These are phyloP conservation scores for Brassica juncea DNA, from an alignment of 345 rosid species.

Conservation along the genomic window DNA sequence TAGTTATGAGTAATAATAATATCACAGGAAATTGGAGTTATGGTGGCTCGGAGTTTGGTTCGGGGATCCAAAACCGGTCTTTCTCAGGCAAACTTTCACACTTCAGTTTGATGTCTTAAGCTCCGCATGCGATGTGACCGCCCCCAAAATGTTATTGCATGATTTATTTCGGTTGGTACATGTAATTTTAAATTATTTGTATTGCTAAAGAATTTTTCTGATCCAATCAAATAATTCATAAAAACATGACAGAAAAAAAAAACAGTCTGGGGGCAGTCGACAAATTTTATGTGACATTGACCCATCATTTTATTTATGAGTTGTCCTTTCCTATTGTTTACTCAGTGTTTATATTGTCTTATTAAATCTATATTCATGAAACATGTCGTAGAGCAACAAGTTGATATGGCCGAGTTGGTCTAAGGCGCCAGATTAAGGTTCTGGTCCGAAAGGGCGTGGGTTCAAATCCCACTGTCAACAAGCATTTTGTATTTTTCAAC, in stretches of 20 bases:
- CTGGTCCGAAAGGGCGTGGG: slow-evolving; percentile 99
- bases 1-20: neutral
- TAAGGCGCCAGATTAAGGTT: slow-evolving; percentile 99
- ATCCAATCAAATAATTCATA: neutral
- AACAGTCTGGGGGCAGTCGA: neutral
- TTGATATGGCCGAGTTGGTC: slow-evolving; percentile 99
- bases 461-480: slow-evolving; percentile 97
- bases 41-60: slow-evolving; percentile 31
- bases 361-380: no score
- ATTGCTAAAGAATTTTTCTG: neutral
- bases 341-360: no score
- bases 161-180: neutral
- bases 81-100: slow-evolving; percentile 10
- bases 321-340: no score
- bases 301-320: neutral
- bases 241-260: no score
- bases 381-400: neutral
- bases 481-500: neutral
- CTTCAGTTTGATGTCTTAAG: slow-evolving; percentile 12
- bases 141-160: neutral
- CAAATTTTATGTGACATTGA: neutral
- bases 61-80: slow-evolving; percentile 24
- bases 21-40: neutral
- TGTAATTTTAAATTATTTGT: neutral
- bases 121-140: neutral